Percentiles rank a stretch among this genome's conserved stretches.
These are phyloP conservation scores for Rubus parviflorus DNA, from an alignment of 306 rosid species.

Conservation along the genomic window DNA sequence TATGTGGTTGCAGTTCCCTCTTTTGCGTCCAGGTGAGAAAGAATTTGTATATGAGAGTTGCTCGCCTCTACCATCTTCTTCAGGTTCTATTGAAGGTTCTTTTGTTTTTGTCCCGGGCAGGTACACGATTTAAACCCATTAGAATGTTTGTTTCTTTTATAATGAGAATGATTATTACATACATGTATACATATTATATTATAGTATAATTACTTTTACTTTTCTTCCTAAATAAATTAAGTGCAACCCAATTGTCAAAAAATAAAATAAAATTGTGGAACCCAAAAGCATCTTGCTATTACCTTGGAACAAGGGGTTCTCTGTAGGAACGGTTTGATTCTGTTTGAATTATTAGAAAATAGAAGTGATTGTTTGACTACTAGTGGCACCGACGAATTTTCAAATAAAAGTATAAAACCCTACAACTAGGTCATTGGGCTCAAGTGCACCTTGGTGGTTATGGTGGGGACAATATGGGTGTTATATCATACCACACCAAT, in stretches of 20 bases:
- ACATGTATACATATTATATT: neutral
- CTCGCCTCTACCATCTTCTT: constrained; percentile 43
- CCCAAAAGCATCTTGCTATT: neutral
- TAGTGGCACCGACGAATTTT: too few relatives aligned
- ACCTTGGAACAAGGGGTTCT: neutral
- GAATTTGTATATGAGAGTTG: constrained; percentile 88
- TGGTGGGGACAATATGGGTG: too few relatives aligned
- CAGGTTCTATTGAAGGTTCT: constrained; percentile 85
- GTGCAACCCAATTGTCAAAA: neutral
- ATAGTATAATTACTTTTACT: neutral
- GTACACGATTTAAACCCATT: constrained; percentile 37
- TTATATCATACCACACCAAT: too few relatives aligned
- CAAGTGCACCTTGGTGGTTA: too few relatives aligned
- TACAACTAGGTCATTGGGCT: too few relatives aligned
- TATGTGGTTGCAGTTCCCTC: constrained; percentile 66
- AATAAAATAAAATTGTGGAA: neutral
- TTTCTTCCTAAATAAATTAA: neutral
- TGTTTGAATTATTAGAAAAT: neutral
- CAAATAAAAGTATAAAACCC: too few relatives aligned
- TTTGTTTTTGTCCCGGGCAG: constrained; percentile 95
- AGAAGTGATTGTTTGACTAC: too few relatives aligned
- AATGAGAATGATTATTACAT: neutral
- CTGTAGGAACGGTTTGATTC: neutral
- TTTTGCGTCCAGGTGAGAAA: constrained; percentile 56
- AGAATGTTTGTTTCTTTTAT: neutral